A percentile compares a stretch with the other conserved stretches of the same genome.
phyloP scores from a whole-genome alignment of 768 basidiomycete species.

The Leccinum incarnatum region DNA sequence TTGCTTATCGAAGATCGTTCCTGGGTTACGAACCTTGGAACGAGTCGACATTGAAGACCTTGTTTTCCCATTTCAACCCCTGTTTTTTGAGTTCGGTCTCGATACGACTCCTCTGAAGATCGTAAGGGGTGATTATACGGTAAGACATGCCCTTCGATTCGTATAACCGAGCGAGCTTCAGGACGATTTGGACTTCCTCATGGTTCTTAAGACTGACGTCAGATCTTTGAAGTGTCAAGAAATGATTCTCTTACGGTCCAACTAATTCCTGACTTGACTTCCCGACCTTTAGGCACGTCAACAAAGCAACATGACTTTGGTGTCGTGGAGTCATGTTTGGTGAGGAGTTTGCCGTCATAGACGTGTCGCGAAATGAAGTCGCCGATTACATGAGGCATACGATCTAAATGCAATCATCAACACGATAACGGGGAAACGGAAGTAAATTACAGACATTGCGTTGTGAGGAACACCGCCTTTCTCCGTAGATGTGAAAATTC shows the following conservation, averaged over 20 bases:
- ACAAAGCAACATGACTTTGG: conserved; percentile 36
- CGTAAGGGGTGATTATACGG: conserved; percentile 79
- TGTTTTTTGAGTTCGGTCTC: conserved; percentile 50
- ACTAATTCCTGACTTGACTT: conserved; percentile 31
- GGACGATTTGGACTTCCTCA: conserved; percentile 49
- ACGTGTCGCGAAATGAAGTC: conserved; percentile 63
- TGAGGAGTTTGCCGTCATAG: conserved; percentile 58
- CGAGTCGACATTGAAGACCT: conserved; percentile 73
- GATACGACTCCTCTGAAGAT: conserved; percentile 59
- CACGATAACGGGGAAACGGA: neutral
- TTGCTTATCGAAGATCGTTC: neutral
- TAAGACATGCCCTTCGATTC: conserved; percentile 45
- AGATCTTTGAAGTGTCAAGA: neutral
- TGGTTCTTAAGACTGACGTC: conserved; percentile 46
- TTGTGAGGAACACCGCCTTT: conserved; percentile 55
- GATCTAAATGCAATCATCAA: conserved; percentile 44
- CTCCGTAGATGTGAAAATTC: conserved; percentile 59
- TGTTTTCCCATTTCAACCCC: conserved; percentile 58
- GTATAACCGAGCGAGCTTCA: conserved; percentile 54
- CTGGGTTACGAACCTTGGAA: conserved; percentile 61
- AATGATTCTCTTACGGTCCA: conserved; percentile 30
- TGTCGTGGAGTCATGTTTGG: conserved; percentile 45
- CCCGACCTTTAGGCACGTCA: conserved; percentile 37
- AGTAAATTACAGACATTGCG: conserved; percentile 58
- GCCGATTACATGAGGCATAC: conserved; percentile 79